Percentiles rank a stretch among this genome's conserved stretches.
phyloP scores from a whole-genome alignment of 129 eudicot species.

The Artemisia argyi region DNA sequence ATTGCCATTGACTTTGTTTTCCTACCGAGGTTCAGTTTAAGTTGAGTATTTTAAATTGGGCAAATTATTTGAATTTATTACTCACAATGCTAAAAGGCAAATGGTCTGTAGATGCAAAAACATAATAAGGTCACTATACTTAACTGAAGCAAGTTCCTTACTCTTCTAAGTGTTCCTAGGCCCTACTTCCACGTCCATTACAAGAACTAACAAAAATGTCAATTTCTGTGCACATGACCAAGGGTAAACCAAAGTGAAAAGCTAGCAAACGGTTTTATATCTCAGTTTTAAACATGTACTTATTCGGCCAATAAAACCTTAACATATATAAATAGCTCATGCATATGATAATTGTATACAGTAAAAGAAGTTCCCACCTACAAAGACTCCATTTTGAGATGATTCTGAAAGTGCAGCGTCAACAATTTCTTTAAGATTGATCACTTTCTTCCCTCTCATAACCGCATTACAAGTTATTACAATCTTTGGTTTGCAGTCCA shows the following conservation, averaged over 20 bases:
- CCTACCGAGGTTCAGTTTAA: conserved; percentile 3
- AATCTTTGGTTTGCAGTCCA: conserved; percentile 93
- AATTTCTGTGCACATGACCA: no score
- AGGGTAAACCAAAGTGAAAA: background rate
- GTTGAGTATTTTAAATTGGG: background rate
- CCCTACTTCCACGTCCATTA: background rate
- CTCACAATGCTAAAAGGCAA: background rate
- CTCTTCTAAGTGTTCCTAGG: background rate
- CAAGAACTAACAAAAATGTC: background rate
- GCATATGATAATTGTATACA: background rate
- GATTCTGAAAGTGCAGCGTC: conserved; percentile 79
- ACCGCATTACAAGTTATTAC: conserved; percentile 96
- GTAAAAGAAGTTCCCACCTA: conserved; percentile 50
- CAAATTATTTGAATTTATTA: conserved; percentile 1
- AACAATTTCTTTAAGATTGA: conserved; percentile 82
- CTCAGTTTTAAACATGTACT: conserved; percentile 1
- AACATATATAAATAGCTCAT: conserved; percentile 18
- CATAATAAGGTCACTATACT: no score
- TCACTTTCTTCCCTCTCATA: conserved; percentile 72
- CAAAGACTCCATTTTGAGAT: conserved; percentile 54
- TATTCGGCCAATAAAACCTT: background rate
- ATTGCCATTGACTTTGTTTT: background rate
- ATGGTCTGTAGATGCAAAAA: background rate
- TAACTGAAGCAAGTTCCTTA: background rate
- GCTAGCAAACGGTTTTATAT: background rate